Evolutionary conservation across 1,139 yeast genomes (phyloP).

Genomic region (Geotrichum macrosporum): DNA sequence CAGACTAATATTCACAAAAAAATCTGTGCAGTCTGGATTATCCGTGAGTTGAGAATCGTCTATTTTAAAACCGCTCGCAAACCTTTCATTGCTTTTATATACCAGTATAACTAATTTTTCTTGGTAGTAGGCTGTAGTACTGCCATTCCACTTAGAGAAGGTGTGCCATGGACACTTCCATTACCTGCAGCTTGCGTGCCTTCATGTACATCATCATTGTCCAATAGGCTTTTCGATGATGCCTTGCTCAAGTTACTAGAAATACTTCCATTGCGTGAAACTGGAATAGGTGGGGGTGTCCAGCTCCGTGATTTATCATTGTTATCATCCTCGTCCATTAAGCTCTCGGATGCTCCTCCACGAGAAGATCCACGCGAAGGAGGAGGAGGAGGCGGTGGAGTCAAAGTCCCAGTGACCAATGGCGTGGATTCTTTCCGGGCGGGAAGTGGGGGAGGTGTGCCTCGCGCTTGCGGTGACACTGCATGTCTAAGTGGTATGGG

Average conservation of each 20-base stretch:
- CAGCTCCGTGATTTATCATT: conserved; percentile 12
- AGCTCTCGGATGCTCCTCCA: conserved; percentile 1
- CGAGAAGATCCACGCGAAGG: conserved; percentile 10
- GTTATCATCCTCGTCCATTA: conserved; percentile 16
- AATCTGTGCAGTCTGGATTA: too few relatives aligned
- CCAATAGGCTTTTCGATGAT: conserved; percentile 18
- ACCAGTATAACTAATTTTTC: too few relatives aligned
- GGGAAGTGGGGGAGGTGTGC: conserved; percentile 22
- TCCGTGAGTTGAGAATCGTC: too few relatives aligned
- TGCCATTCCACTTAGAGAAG: too few relatives aligned
- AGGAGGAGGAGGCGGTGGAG: conserved; percentile 18
- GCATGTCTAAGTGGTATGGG: conserved; percentile 3
- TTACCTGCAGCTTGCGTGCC: too few relatives aligned
- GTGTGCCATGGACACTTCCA: too few relatives aligned
- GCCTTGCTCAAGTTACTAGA: conserved; percentile 7
- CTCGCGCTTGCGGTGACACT: conserved; percentile 11
- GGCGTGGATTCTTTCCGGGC: conserved; percentile 7
- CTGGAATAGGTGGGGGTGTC: conserved; percentile 19
- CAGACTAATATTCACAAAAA: too few relatives aligned
- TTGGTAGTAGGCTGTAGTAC: too few relatives aligned
- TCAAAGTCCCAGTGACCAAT: background rate
- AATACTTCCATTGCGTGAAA: conserved; percentile 12
- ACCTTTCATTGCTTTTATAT: too few relatives aligned
- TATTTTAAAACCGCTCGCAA: too few relatives aligned
- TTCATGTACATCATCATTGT: conserved; percentile 19